Evolutionary conservation across 805 yeast genomes (phyloP).

Genomic region (Candida methanosorbosa): DNA sequence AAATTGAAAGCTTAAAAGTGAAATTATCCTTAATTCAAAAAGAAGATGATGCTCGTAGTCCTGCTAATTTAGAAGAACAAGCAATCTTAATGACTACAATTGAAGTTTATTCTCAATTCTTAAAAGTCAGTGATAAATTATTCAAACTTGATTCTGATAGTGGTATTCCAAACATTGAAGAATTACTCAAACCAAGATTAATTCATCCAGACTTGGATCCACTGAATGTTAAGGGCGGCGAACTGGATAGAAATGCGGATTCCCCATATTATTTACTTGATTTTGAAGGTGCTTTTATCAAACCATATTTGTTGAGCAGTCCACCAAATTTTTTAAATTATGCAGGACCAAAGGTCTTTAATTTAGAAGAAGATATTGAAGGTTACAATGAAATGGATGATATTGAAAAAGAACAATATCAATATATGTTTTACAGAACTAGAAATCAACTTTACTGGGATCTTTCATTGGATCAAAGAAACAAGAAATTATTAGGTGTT

Average conservation of each 20-base stretch:
- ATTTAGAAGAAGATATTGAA: slow-evolving; percentile 65
- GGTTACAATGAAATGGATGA: slow-evolving; percentile 61
- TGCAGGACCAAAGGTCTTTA: slow-evolving; percentile 81
- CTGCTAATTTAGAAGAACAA: slow-evolving; percentile 31
- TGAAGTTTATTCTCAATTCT: slow-evolving; percentile 53
- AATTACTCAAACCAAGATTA: slow-evolving; percentile 64
- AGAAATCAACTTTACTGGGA: slow-evolving; percentile 92
- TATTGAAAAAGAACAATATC: slow-evolving; percentile 68
- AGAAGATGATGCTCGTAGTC: slow-evolving; percentile 47
- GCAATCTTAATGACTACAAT: slow-evolving; percentile 40
- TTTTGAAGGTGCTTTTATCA: slow-evolving; percentile 71
- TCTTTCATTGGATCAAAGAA: slow-evolving; percentile 52
- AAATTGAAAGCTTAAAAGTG: slow-evolving; percentile 49
- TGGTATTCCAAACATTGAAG: slow-evolving; percentile 48
- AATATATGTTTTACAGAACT: slow-evolving; percentile 81
- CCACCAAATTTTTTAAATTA: slow-evolving; percentile 82
- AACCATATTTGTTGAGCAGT: slow-evolving; percentile 72
- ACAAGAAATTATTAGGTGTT: slow-evolving; percentile 64
- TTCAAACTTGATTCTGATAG: slow-evolving; percentile 44
- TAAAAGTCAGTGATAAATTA: slow-evolving; percentile 46
- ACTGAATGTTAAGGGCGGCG: slow-evolving; percentile 73
- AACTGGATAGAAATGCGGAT: slow-evolving; percentile 29
- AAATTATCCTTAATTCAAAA: slow-evolving; percentile 45
- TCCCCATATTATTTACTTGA: slow-evolving; percentile 53
- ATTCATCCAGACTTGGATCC: slow-evolving; percentile 86